phyloP scores from a whole-genome alignment of 2,329 filamentous ascomycete species.

The Lecanicillium sp. region DNA sequence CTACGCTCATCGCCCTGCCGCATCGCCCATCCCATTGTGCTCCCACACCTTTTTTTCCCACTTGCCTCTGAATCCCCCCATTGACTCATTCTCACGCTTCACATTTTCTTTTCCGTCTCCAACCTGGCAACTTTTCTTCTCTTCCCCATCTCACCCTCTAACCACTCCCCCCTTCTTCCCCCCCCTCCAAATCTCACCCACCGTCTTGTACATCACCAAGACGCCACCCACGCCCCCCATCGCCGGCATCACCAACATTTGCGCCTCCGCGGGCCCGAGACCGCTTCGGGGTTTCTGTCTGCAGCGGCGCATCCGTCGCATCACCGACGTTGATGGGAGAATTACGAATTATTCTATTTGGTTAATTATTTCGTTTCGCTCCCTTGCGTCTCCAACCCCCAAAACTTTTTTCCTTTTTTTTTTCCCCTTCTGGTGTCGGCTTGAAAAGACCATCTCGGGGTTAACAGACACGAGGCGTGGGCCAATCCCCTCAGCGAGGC shows the following conservation, averaged over 20 bases:
- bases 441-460: neutral
- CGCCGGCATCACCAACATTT: neutral
- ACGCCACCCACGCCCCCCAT: neutral
- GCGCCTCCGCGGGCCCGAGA: neutral
- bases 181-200: neutral
- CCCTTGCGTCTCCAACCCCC: too few relatives aligned
- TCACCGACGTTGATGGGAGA: too few relatives aligned
- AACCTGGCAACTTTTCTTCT: neutral
- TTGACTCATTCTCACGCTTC: neutral
- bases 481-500: neutral
- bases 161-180: neutral
- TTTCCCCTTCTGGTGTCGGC: too few relatives aligned
- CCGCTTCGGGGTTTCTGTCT: too few relatives aligned
- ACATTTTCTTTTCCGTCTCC: neutral
- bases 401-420: too few relatives aligned
- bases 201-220: too few relatives aligned
- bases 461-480: neutral
- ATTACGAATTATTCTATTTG: too few relatives aligned
- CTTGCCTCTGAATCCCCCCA: too few relatives aligned
- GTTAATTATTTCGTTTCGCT: too few relatives aligned
- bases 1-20: neutral
- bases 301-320: neutral
- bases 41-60: neutral
- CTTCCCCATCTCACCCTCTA: neutral
- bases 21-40: neutral